These are phyloP conservation scores for Phytophthora hibernalis DNA, from an alignment of 352 stramenopile species.

Conservation along the genomic window DNA sequence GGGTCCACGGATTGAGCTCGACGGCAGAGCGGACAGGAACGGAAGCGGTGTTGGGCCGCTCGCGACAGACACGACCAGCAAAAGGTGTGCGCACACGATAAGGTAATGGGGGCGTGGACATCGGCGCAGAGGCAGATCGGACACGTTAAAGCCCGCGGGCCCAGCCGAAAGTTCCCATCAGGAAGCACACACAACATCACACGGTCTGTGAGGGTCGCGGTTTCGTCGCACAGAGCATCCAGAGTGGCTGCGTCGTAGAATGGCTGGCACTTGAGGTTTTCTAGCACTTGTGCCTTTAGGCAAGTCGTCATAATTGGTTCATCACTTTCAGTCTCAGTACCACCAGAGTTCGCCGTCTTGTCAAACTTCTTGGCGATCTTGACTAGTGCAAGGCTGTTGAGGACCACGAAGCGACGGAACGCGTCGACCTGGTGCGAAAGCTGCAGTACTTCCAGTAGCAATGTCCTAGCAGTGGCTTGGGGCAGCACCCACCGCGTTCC, in stretches of 20 bases:
- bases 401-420: constrained; percentile 78
- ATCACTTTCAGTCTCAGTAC: neutral
- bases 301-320: neutral
- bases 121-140: constrained; percentile 72
- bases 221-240: constrained; percentile 60
- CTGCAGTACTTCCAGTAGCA: constrained; percentile 67
- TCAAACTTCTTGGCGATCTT: constrained; percentile 90
- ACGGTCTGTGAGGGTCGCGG: constrained; percentile 59
- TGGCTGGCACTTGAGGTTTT: constrained; percentile 64
- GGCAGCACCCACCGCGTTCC: constrained; percentile 70
- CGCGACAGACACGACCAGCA: constrained; percentile 85
- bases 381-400: constrained; percentile 81
- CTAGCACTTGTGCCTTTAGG: constrained; percentile 48
- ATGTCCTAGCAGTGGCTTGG: constrained; percentile 51
- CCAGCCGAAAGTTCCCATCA: constrained; percentile 70
- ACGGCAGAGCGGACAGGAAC: constrained; percentile 76
- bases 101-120: constrained; percentile 76
- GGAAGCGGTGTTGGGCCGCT: constrained; percentile 75
- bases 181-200: constrained; percentile 79
- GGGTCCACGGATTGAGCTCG: constrained; percentile 78
- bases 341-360: constrained; percentile 45
- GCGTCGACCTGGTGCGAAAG: constrained; percentile 71
- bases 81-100: constrained; percentile 79
- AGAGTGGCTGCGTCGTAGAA: constrained; percentile 74
- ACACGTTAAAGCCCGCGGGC: constrained; percentile 53